A percentile compares a stretch with the other conserved stretches of the same genome.
These are phyloP conservation scores for Iberis pinnata DNA, from an alignment of 345 rosid species.

Conservation along the genomic window DNA sequence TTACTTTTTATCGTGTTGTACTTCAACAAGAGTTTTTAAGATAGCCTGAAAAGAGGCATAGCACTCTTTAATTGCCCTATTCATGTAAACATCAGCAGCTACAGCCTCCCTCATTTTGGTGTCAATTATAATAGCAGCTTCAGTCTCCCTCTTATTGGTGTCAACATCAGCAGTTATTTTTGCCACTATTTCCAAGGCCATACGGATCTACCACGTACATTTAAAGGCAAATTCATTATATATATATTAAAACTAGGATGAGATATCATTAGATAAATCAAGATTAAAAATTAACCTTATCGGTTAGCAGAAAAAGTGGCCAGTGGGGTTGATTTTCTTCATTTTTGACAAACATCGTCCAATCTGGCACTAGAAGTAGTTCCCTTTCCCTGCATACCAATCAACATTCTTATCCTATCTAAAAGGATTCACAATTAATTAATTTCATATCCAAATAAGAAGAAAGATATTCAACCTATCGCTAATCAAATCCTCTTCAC, in stretches of 20 bases:
- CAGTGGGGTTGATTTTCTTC: constrained; percentile 43
- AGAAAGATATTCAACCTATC: constrained; percentile 31
- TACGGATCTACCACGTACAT: constrained; percentile 46
- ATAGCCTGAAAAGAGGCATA: constrained; percentile 44
- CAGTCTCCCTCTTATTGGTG: too few species aligned
- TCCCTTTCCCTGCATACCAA: constrained; percentile 41
- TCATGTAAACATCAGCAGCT: constrained; percentile 47
- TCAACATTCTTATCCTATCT: background rate
- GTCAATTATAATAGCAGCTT: too few species aligned
- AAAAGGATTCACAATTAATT: background rate
- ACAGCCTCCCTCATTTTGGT: too few species aligned
- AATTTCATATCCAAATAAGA: constrained; percentile 3
- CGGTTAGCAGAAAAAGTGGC: constrained; percentile 59
- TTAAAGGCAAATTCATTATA: too few species aligned
- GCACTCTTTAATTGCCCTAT: constrained; percentile 45
- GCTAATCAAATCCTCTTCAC: constrained; percentile 52
- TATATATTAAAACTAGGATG: too few species aligned
- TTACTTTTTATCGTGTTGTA: constrained; percentile 42
- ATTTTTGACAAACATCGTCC: constrained; percentile 42
- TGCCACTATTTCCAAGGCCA: constrained; percentile 64
- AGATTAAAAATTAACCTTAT: too few species aligned
- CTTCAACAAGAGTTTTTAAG: constrained; percentile 40
- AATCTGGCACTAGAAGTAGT: constrained; percentile 47
- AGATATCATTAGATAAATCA: too few species aligned
- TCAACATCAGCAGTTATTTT: too few species aligned